Conservation (phyloP, 2,329 filamentous ascomycete genomes). For the Stenocarpella maydis region DNA sequence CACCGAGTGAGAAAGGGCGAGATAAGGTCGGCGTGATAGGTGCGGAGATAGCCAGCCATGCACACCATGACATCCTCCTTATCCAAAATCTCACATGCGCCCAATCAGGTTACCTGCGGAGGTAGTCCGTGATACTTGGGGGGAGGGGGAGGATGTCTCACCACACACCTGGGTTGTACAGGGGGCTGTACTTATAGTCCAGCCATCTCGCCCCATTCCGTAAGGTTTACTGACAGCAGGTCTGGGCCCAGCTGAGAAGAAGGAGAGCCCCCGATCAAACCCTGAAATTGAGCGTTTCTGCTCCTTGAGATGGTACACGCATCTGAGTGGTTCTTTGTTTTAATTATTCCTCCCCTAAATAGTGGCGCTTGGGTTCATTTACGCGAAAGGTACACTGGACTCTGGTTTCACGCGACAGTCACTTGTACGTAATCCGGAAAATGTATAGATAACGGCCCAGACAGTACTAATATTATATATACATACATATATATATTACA, state of each 20-base stretch:
- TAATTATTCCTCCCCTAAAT: too few species aligned
- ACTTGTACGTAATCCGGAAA: too few species aligned
- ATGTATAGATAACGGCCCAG: too few species aligned
- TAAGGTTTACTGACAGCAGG: neutral
- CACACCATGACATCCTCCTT: neutral
- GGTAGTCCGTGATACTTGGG: neutral
- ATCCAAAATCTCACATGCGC: neutral
- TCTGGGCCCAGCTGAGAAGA: neutral
- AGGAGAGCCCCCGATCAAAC: neutral
- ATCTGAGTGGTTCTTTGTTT: neutral
- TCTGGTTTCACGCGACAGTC: too few species aligned
- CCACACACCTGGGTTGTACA: neutral
- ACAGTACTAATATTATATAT: too few species aligned
- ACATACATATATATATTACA: too few species aligned
- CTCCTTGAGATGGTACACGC: neutral
- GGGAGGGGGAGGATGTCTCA: neutral
- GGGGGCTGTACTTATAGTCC: neutral
- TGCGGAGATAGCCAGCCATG: slow-evolving; percentile 6
- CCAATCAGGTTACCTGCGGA: slow-evolving; percentile 10
- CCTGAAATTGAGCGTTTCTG: neutral
- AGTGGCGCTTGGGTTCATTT: too few species aligned
- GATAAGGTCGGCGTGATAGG: neutral
- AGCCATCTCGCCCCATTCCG: neutral
- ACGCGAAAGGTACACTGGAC: too few species aligned
- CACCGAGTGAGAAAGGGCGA: neutral